These are phyloP conservation scores for Cystobasidium sp. DNA, from an alignment of 1,284 basidiomycete genomes.

Conservation along the genomic window DNA sequence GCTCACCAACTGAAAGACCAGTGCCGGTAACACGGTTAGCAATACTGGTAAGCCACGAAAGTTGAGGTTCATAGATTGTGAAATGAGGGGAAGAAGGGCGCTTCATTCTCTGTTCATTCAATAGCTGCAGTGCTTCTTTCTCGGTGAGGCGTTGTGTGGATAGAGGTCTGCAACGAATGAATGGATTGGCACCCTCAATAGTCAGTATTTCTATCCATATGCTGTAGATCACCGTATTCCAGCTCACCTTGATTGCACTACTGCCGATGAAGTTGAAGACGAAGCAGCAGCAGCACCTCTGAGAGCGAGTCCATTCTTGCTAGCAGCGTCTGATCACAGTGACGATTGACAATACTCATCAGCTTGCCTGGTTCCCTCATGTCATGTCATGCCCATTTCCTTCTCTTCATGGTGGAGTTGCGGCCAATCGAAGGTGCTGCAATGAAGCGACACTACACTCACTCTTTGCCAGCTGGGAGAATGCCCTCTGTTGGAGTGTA, in stretches of 20 bases:
- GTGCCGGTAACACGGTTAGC: slow-evolving; percentile 82
- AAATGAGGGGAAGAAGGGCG: slow-evolving; percentile 91
- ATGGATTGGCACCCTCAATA: neutral
- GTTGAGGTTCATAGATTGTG: slow-evolving; percentile 75
- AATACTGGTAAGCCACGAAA: slow-evolving; percentile 84
- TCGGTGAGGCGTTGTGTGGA: slow-evolving; percentile 69
- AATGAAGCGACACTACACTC: slow-evolving; percentile 3
- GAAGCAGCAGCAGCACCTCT: slow-evolving; percentile 20
- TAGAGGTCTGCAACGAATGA: slow-evolving; percentile 59
- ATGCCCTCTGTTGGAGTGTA: slow-evolving; percentile 40
- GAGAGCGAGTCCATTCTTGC: slow-evolving; percentile 12
- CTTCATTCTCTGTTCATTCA: slow-evolving; percentile 82
- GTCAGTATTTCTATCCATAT: neutral
- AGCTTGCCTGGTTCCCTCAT: neutral
- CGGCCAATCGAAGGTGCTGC: slow-evolving; percentile 36
- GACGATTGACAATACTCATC: neutral
- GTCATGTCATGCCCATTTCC: neutral
- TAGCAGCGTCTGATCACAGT: slow-evolving; percentile 14
- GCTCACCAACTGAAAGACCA: slow-evolving; percentile 76
- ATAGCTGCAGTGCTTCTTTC: slow-evolving; percentile 65
- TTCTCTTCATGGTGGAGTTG: neutral
- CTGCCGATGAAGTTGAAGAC: slow-evolving; percentile 9
- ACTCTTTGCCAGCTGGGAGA: slow-evolving; percentile 43
- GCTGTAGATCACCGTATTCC: neutral
- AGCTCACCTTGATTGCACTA: slow-evolving; percentile 22